Evolutionary conservation across 768 basidiomycete genomes (phyloP).

Genomic region (Arthromyces matolae): DNA sequence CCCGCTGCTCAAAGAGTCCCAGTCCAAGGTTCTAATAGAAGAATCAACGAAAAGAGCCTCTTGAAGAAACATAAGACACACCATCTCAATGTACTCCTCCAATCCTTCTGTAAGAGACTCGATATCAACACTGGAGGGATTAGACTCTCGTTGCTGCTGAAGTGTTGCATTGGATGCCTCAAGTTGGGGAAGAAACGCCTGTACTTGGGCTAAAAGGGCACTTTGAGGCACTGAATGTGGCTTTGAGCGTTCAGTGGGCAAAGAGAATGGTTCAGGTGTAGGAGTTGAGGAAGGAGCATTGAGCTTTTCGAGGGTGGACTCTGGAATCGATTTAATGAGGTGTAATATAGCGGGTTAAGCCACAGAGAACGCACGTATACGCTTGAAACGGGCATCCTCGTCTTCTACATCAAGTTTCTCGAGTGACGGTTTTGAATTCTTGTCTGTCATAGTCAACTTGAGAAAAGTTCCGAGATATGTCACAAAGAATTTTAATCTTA

Average conservation of each 20-base stretch:
- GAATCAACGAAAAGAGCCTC: background rate
- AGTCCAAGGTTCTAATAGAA: conserved; percentile 57
- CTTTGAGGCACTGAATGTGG: conserved; percentile 35
- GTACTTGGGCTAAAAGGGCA: conserved; percentile 59
- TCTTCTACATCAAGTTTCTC: conserved; percentile 13
- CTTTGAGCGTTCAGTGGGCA: background rate
- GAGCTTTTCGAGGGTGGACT: conserved; percentile 14
- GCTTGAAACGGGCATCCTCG: conserved; percentile 8
- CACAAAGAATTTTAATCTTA: background rate
- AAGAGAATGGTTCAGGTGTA: background rate
- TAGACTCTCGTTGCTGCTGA: conserved; percentile 30
- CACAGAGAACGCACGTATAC: conserved; percentile 9
- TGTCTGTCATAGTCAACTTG: background rate
- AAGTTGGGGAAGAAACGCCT: conserved; percentile 64
- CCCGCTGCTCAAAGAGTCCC: conserved; percentile 51
- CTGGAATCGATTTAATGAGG: background rate
- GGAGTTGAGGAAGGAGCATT: background rate
- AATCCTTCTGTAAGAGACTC: conserved; percentile 52
- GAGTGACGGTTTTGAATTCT: background rate
- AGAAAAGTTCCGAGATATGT: background rate
- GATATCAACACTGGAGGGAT: conserved; percentile 65
- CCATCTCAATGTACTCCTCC: conserved; percentile 65
- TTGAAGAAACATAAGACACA: conserved; percentile 21
- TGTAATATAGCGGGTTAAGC: background rate
- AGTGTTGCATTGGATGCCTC: conserved; percentile 62